Conservation (phyloP, 2,329 filamentous ascomycete species). For the Fusarium sp. region DNA sequence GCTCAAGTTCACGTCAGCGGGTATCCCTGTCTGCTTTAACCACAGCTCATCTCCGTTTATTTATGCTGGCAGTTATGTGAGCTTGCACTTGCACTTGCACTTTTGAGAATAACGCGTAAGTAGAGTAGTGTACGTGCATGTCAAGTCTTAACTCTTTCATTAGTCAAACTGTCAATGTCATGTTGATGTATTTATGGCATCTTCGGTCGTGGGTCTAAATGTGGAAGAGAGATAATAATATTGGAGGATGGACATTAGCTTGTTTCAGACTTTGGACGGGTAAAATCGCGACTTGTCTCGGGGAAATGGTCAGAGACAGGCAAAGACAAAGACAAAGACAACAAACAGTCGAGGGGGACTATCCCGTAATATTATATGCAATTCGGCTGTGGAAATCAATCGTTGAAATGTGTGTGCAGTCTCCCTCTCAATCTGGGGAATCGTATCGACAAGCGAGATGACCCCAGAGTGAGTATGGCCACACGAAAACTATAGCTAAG, state of each 20-base stretch:
- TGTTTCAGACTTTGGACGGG: slow-evolving; percentile 39
- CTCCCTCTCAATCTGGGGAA: slow-evolving; percentile 7
- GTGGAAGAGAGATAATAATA: slow-evolving; percentile 6
- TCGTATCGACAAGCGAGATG: slow-evolving; percentile 25
- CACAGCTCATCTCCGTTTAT: slow-evolving; percentile 46
- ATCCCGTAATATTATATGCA: background rate
- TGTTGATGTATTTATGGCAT: slow-evolving; percentile 14
- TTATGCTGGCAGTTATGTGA: slow-evolving; percentile 36
- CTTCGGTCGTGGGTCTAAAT: slow-evolving; percentile 10
- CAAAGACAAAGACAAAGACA: background rate
- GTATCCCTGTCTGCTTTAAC: slow-evolving; percentile 40
- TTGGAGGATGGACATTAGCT: slow-evolving; percentile 34
- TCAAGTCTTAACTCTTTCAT: background rate
- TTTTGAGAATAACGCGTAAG: background rate
- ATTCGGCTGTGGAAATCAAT: background rate
- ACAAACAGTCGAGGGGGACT: background rate
- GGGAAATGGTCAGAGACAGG: slow-evolving; percentile 6
- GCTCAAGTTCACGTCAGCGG: slow-evolving; percentile 46
- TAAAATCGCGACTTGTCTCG: slow-evolving; percentile 30
- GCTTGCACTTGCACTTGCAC: slow-evolving; percentile 6
- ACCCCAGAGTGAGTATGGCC: background rate
- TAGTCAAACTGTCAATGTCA: background rate
- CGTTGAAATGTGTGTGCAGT: background rate
- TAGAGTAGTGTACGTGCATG: background rate
- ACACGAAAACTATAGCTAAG: slow-evolving; percentile 1